phyloP scores from a whole-genome alignment of 371 early-diverging fungal genomes.

The Basidiobolus meristosporus region DNA sequence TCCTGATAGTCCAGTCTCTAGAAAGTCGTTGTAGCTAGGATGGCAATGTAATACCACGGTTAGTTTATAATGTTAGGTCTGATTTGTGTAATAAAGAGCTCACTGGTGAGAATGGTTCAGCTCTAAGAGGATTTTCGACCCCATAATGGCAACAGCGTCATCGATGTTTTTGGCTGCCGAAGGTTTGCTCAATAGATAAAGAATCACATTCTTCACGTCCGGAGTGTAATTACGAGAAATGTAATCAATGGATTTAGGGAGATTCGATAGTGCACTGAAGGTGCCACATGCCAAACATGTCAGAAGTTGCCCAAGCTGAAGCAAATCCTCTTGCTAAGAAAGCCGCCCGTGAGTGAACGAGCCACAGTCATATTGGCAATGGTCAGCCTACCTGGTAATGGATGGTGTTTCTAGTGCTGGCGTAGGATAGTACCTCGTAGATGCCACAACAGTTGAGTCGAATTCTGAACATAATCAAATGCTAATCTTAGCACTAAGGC shows the following conservation, averaged over 20 bases:
- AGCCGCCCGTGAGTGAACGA: too few relatives aligned
- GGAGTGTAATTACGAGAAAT: slow-evolving; percentile 51
- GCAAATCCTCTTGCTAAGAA: slow-evolving; percentile 77
- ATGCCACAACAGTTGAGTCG: slow-evolving; percentile 66
- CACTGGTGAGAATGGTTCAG: slow-evolving; percentile 47
- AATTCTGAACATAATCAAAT: too few relatives aligned
- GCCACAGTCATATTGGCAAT: too few relatives aligned
- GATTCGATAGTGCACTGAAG: slow-evolving; percentile 34
- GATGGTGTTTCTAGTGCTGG: slow-evolving; percentile 30
- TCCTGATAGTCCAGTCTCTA: slow-evolving; percentile 51
- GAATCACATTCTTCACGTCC: slow-evolving; percentile 60
- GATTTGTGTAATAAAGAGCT: too few relatives aligned
- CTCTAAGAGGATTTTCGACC: slow-evolving; percentile 54
- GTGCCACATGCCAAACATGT: slow-evolving; percentile 60
- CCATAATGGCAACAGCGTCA: slow-evolving; percentile 63
- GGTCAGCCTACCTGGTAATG: slow-evolving; percentile 35
- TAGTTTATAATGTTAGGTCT: too few relatives aligned
- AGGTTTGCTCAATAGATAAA: slow-evolving; percentile 64
- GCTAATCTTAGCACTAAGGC: not conserved
- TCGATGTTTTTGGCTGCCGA: slow-evolving; percentile 56
- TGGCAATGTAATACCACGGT: too few relatives aligned
- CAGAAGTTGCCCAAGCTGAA: slow-evolving; percentile 69
- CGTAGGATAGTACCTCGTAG: slow-evolving; percentile 66
- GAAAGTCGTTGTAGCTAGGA: slow-evolving; percentile 49
- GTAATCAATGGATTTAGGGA: slow-evolving; percentile 53